phyloP scores from a whole-genome alignment of 345 rosid genomes.

The Limnanthes douglasii region DNA sequence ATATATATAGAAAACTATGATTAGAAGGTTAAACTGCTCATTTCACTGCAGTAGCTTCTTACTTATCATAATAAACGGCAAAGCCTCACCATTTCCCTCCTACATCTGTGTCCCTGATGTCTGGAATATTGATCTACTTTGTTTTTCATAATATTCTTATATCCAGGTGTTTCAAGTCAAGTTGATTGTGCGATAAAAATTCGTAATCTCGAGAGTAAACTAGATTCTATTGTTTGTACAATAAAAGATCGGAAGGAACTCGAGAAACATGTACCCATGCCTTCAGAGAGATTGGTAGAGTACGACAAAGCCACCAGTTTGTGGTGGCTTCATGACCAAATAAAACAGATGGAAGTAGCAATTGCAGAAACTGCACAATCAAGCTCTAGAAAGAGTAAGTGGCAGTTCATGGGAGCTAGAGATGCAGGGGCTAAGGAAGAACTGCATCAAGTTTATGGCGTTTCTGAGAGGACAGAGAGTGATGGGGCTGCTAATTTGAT shows the following conservation, averaged over 20 bases:
- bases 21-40: constrained; percentile 1
- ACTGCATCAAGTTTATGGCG: constrained; percentile 90
- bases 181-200: constrained; percentile 95
- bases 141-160: background rate
- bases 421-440: constrained; percentile 99
- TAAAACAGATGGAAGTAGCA: constrained; percentile 75
- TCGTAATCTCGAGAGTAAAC: constrained; percentile 92
- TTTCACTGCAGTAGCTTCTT: background rate
- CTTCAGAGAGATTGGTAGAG: constrained; percentile 78
- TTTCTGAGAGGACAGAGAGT: constrained; percentile 93
- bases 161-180: constrained; percentile 90
- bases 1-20: too few species aligned
- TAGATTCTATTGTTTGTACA: constrained; percentile 84
- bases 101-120: too few species aligned
- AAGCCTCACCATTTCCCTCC: too few species aligned
- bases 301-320: constrained; percentile 90
- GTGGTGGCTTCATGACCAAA: constrained; percentile 92
- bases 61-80: constrained; percentile 1
- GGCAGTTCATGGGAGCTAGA: constrained; percentile 99
- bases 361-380: constrained; percentile 93
- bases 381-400: constrained; percentile 80
- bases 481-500: constrained; percentile 95
- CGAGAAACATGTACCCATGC: constrained; percentile 97
- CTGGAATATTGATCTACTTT: background rate
- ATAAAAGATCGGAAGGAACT: constrained; percentile 91